These are phyloP conservation scores for Aleurites moluccanus DNA, from an alignment of 441 rosid species.

Conservation along the genomic window DNA sequence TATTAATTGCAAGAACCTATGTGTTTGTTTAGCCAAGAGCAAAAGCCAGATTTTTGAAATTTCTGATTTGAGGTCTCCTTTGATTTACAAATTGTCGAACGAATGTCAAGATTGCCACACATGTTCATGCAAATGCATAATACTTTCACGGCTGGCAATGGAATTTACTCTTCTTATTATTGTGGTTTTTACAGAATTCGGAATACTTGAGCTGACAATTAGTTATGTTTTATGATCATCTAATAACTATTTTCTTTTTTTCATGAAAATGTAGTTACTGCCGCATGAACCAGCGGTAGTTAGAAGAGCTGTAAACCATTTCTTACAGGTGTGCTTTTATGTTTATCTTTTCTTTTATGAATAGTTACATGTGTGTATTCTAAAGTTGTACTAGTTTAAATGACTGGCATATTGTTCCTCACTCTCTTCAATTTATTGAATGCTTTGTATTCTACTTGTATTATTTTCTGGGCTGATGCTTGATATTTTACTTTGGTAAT, in stretches of 20 bases:
- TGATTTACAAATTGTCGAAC: not conserved
- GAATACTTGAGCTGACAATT: not conserved
- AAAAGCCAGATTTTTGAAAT: not conserved
- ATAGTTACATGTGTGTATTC: conserved; percentile 55
- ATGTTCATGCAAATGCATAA: not conserved
- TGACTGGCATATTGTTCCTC: not conserved
- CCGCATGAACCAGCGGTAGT: conserved; percentile 93
- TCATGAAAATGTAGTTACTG: conserved; percentile 60
- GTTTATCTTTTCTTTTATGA: no score
- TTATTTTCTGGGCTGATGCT: conserved; percentile 1
- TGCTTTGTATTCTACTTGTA: not conserved
- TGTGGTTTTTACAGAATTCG: not conserved
- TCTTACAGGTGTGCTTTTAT: conserved; percentile 66
- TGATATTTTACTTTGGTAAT: not conserved
- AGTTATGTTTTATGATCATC: not conserved
- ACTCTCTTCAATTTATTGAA: not conserved
- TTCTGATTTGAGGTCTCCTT: not conserved
- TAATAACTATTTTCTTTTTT: conserved; percentile 11
- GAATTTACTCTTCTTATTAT: not conserved
- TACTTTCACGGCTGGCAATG: not conserved
- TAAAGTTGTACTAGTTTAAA: conserved; percentile 9
- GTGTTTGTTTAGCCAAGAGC: not conserved
- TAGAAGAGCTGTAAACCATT: conserved; percentile 89
- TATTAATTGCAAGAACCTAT: not conserved
- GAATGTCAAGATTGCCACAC: not conserved